These are phyloP conservation scores for Erythrobasidium hasegawianum DNA, from an alignment of 1,284 basidiomycete genomes.

Conservation along the genomic window DNA sequence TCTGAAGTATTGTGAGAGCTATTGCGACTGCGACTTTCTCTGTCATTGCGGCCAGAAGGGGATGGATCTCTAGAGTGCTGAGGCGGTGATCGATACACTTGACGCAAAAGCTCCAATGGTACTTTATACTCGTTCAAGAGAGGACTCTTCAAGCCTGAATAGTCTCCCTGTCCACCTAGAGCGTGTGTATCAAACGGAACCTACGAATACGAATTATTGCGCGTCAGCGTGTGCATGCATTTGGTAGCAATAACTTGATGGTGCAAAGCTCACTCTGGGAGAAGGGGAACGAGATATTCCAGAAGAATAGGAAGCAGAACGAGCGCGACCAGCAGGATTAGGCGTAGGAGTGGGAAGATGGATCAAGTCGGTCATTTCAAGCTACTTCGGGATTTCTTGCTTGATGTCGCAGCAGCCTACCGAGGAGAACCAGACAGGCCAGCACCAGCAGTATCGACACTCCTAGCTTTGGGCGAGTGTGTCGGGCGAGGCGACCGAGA, in stretches of 20 bases:
- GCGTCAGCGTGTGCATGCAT: not conserved
- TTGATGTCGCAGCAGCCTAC: no score
- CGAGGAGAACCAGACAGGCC: no score
- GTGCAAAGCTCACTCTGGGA: not conserved
- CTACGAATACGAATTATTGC: not conserved
- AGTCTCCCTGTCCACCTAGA: conserved; percentile 33
- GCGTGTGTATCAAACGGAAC: conserved; percentile 33
- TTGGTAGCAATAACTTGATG: not conserved
- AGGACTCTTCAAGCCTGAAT: conserved; percentile 20
- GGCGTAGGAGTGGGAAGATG: no score
- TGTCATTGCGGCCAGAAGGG: no score
- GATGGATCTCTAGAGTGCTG: no score
- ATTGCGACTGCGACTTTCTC: no score
- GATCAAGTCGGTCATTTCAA: no score
- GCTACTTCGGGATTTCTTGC: no score
- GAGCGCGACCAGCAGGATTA: no score
- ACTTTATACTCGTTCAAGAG: conserved; percentile 30
- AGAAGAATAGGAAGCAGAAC: not conserved
- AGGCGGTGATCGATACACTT: conserved; percentile 59
- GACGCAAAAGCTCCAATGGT: conserved; percentile 21
- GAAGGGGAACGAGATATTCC: not conserved
- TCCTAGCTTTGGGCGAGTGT: not conserved
- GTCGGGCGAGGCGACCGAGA: not conserved
- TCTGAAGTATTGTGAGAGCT: no score
- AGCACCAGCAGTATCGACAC: not conserved